Evolutionary conservation across 108 stramenopile species (phyloP), one percentile per base, ranked within the genome.

Genomic region (Skeletonema menzelii): DNA sequence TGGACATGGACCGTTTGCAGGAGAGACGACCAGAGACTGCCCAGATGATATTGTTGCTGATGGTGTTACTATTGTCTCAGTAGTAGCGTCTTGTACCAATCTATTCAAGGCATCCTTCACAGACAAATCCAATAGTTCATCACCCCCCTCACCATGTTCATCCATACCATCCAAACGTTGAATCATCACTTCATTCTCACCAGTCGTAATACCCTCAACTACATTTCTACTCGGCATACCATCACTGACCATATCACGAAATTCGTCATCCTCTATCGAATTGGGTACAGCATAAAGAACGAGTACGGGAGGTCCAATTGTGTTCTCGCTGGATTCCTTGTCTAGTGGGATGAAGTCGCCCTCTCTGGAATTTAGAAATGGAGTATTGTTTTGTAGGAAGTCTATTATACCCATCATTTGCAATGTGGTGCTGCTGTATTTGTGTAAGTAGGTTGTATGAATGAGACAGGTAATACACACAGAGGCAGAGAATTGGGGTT

Each of bases 281-380:
- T 72, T 31, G 10, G 88, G 88, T 17, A 84, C 76, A 28, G 84
- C 78, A 67, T 92, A 92, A 24, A 90, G 59, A 10, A 92, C 26
- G 1, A 92, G n/a, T 11, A 75, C 40, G 15, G 91, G 91, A 26
- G 91, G 88, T 6, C 91, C 91, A 59, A 77, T 83, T 6, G 79
- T 26, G 49, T 42, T 56, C 19, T 67, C 73, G 47, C 59, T n/a
- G 28, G 27, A 66, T 27, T 19, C 15, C 4, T 55, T 19, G 20
- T 86, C 79, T 56, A 91, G 69, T 13, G 75, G 73, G 20, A 89
- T 61, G 34, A 88, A 91, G 38, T 91, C 91, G 4, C 78, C 83
- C 27, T 86, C 77, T 38, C 87, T 75, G 20, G 64, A 40, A 26
- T 47, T 35, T 15, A 80, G 69, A 26, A 80, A 75, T 8, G 34